Evolutionary conservation across 768 basidiomycete genomes (phyloP), one percentile per base, ranked within the genome.

Genomic region (Leccinum subgranulosum): DNA sequence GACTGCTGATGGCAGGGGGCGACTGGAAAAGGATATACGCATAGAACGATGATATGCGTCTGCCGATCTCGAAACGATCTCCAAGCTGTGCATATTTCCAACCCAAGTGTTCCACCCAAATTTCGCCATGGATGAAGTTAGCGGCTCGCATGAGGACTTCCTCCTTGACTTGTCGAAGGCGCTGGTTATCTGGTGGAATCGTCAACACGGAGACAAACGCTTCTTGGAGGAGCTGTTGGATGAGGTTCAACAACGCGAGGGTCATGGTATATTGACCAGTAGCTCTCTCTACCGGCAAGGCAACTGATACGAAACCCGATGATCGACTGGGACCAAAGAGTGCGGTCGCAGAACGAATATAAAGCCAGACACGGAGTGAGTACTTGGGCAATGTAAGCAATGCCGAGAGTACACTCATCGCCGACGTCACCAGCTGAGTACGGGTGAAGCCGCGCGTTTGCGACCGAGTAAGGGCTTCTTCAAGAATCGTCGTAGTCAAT

Each of bases 31-130:
- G 69, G 12, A 94, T 80, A 41, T 82, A 79, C 14, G 80, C 75
- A 68, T 90, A 95, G 28, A 95, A 75, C 8, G 77, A 76, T 10
- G 84, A 80, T 25, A 93, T 77, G 15, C 85, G 76, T 53, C 81
- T 77, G 19, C 87, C 88, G 49, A 98, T 87, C 74, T 92, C 89
- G 65, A 92, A 95, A 39, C 90, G 81, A 66, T 92, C 89, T 5
- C 87, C 87, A 12, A 94, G 77, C 55, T 88, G 87, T 4, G 78
- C 76, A 62, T 94, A 97, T 69, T 90, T 90, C 94, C 94, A 98
- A 3, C 85, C 83, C 39, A 85, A 69, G 69, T 92, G 89, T 63
- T 89, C 87, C 1, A 88, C 82, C 94, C 94, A 98, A 19, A 96
- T 85, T 68, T 95, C 90, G 8, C 84, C 82, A 64, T 94, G 91